Base-by-base conservation (phyloP, 345 rosid genomes). In the Moricandia arvensis region DNA sequence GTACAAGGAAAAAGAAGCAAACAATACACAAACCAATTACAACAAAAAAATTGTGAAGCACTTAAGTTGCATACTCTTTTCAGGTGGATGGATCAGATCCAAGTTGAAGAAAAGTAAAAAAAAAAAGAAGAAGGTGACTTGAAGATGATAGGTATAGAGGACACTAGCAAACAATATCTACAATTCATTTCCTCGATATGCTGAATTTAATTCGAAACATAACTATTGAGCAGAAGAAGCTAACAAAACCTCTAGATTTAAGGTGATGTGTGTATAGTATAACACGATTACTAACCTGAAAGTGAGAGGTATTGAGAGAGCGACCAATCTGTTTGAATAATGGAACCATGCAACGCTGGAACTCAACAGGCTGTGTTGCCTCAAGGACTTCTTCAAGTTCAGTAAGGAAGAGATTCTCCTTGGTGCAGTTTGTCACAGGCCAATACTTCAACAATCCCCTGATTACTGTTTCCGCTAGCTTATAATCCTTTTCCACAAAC, bases 321-420 rank as follows among this genome's bases (percentile, higher is more conserved):
- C 87, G 92, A 49, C 85, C 87, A 68, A 91, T 88, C 85, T 84
- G 96, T 81, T 88, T 85, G 80, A 89, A 93, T 59, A 93, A 90
- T 41, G 93, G 93, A 81, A 89, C 91, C 96, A 91, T 82, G 62
- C 91, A 91, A 43, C 96, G 89, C 73, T 93, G 96, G 80, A 91
- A 93, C 82, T 93, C 98, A 0, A 90, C 87, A 73, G 87, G 79
- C 68, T 91, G 96, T 4, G 97, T 91, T 26, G 91, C 96, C 79
- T 93, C 98, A 12, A 93, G 88, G 71, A 93, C 95, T 84, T 93
- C 98, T 82, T 90, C 98, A 64, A 93, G 96, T 81, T 93, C 97
- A 69, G 91, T 93, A 58, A 93, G 96, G 74, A 93, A 93, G 76
- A 93, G 97, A 84, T 87, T 87, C 82, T 93, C 98, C 83, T 93